A percentile compares a stretch with the other conserved stretches of the same genome.
Evolutionary conservation across 2,329 filamentous ascomycete species (phyloP).

Genomic region (Colletotrichum salicis): DNA sequence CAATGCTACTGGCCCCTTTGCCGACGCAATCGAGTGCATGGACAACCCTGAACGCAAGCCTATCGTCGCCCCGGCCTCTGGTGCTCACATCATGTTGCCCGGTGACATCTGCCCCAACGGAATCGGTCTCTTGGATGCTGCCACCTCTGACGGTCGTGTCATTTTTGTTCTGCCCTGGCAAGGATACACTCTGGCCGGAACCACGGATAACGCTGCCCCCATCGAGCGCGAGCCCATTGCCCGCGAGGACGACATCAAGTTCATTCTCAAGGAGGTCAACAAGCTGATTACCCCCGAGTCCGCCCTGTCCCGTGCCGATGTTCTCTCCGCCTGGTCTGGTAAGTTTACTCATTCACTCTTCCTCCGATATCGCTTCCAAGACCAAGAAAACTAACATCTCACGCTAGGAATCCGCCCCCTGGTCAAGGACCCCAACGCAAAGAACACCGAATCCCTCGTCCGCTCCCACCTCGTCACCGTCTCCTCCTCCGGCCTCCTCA

Average conservation of each 20-base stretch:
- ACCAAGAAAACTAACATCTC: neutral
- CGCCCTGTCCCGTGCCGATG: constrained; percentile 77
- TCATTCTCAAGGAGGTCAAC: constrained; percentile 82
- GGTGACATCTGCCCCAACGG: constrained; percentile 81
- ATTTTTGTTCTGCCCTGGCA: constrained; percentile 92
- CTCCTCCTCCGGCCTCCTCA: constrained; percentile 79
- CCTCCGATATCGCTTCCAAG: neutral
- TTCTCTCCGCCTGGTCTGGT: constrained; percentile 84
- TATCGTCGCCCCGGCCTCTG: constrained; percentile 83
- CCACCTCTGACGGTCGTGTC: constrained; percentile 85
- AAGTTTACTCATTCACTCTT: constrained; percentile 42
- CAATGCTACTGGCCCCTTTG: constrained; percentile 86
- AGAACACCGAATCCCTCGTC: constrained; percentile 84
- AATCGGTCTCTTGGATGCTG: constrained; percentile 85
- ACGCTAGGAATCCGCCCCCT: constrained; percentile 74
- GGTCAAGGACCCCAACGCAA: constrained; percentile 82
- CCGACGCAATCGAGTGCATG: constrained; percentile 82
- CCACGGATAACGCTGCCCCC: constrained; percentile 78
- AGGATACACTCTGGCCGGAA: constrained; percentile 86
- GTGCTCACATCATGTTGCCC: constrained; percentile 85
- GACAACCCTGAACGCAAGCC: constrained; percentile 76
- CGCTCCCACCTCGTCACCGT: constrained; percentile 83
- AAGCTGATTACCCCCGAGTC: constrained; percentile 82
- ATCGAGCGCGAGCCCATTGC: constrained; percentile 78
- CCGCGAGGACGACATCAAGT: constrained; percentile 81